Evolutionary conservation across 495 filamentous ascomycete species (phyloP), one percentile per base, ranked within the genome.

Genomic region (Rusavskia elegans): DNA sequence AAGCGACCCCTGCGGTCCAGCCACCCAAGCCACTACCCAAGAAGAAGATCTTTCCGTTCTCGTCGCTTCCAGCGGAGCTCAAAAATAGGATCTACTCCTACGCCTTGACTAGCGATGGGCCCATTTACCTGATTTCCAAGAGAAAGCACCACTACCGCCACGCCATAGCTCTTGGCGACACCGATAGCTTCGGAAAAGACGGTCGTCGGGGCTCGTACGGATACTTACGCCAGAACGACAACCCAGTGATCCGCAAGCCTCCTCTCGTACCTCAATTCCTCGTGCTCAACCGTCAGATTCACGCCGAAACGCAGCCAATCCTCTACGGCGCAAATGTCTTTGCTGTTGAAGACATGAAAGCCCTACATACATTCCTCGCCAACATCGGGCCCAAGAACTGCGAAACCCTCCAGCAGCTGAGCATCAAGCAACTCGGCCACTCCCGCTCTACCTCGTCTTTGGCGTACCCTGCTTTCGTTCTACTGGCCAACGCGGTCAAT

Each of bases 31-130:
- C 41, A 6, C 50, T 53, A 1, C 50, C 54, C 17, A 56, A 56
- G 36, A 53, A 48, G 42, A 53, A 54, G 14, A 57, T 57, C 30
- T 57, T 57, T 16, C 55, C 55, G 1, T 57, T 57, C 39, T 30
- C 17, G 0, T 45, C 17, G 13, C 55, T 57, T 5, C 55, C 55
- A 14, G 21, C 55, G 16, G 55, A 57, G 35, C 38, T 57, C 21
- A 53, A 45, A 32, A 57, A 57, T 11, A 27, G 45, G 19, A 57
- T 57, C 45, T 57, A 35, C 32, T 35, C 13, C 32, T 35, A 11
- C 32, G 32, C 32, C 13, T 14, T 35, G 32, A 35, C 32, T 1
- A 11, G 32, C 32, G 9, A 35, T 7, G 32, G 13, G 13, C 32
- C 32, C 32, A 35, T 35, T 3, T 49, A 32, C 21, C 39, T 54